These are phyloP conservation scores for Synchytrium microbalum DNA, from an alignment of 371 early-diverging fungal species.

Conservation along the genomic window DNA sequence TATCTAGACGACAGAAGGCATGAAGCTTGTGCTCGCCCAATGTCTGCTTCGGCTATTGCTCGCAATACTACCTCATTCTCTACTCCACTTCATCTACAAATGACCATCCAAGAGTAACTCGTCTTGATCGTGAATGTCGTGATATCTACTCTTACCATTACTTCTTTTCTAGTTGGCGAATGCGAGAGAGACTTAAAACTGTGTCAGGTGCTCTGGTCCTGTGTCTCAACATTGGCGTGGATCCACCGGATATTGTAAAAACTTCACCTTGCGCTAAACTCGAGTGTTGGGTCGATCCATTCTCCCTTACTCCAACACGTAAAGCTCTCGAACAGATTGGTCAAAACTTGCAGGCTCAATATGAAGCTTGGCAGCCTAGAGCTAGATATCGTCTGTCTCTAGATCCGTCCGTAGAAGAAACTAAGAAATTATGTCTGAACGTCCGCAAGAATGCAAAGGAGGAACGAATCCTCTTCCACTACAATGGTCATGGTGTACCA, in stretches of 20 bases:
- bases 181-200: slow-evolving; percentile 53
- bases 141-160: no score
- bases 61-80: no score
- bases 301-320: slow-evolving; percentile 55
- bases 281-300: slow-evolving; percentile 94
- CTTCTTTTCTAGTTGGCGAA: slow-evolving; percentile 62
- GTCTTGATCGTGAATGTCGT: no score
- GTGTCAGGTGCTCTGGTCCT: slow-evolving; percentile 63
- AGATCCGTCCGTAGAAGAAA: slow-evolving; percentile 88
- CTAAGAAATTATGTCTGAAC: slow-evolving; percentile 75
- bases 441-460: slow-evolving; percentile 82
- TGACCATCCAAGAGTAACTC: no score
- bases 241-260: slow-evolving; percentile 90
- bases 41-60: neutral
- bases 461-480: slow-evolving; percentile 91
- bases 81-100: no score
- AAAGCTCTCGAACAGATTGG: slow-evolving; percentile 84
- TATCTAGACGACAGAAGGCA: neutral
- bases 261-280: slow-evolving; percentile 83
- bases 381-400: slow-evolving; percentile 75
- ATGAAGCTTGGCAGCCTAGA: slow-evolving; percentile 82
- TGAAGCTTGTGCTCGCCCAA: neutral
- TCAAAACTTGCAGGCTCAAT: slow-evolving; percentile 82
- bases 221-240: slow-evolving; percentile 93
- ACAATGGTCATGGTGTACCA: slow-evolving; percentile 98